Percentiles rank a stretch among this genome's conserved stretches.
phyloP scores from a whole-genome alignment of 83 land plant species.

The Picea abies region DNA sequence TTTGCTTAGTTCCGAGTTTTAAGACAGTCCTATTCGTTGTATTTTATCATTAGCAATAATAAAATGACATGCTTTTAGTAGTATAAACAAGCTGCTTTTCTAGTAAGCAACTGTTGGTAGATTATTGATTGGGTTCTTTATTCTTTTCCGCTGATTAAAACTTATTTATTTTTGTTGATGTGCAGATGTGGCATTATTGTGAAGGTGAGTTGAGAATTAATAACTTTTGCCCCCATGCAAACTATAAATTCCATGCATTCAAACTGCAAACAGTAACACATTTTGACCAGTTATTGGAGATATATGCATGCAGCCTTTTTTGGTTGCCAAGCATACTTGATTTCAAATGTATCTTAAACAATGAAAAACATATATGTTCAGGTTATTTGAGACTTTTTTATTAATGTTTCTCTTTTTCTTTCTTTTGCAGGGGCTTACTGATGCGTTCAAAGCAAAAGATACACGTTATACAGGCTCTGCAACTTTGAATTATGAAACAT shows the following conservation, averaged over 20 bases:
- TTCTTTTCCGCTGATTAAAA: not conserved
- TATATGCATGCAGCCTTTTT: not conserved
- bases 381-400: not conserved
- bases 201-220: constrained; percentile 47
- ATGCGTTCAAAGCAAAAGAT: constrained; percentile 83
- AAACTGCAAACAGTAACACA: not conserved
- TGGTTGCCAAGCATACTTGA: not conserved
- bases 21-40: not conserved
- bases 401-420: not conserved
- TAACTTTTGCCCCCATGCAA: not conserved
- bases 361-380: not conserved
- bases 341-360: not conserved
- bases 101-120: not conserved
- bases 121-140: not conserved
- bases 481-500: constrained; percentile 48
- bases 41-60: not conserved
- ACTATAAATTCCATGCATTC: not conserved
- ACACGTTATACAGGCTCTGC: constrained; percentile 67
- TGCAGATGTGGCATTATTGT: constrained; percentile 81
- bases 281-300: not conserved
- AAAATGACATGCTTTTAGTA: not conserved
- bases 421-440: constrained; percentile 76
- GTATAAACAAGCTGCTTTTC: not conserved
- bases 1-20: not conserved
- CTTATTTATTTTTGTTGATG: not conserved